A percentile compares a stretch with the other conserved stretches of the same genome.
Conservation (phyloP, 768 basidiomycete species). For the Phylloporus sp. region DNA sequence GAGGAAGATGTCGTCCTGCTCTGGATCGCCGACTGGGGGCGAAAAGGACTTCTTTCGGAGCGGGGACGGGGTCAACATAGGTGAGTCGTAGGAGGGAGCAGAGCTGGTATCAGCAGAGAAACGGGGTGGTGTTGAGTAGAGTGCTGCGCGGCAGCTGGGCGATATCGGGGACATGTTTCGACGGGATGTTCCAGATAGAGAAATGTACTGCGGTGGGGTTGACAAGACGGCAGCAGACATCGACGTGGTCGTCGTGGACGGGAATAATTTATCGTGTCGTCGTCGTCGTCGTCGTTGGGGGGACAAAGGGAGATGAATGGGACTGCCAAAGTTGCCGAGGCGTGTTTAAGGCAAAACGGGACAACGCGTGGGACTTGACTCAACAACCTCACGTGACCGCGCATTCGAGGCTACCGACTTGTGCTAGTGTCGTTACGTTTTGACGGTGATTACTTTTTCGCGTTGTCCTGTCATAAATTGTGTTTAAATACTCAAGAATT, state of each 20-base stretch:
- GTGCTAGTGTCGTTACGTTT: slow-evolving; percentile 1
- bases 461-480: background rate
- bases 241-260: slow-evolving; percentile 11
- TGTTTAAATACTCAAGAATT: background rate
- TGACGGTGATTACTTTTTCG: slow-evolving; percentile 2
- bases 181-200: slow-evolving; percentile 25
- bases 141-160: slow-evolving; percentile 31
- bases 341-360: slow-evolving; percentile 28
- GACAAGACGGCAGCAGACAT: slow-evolving; percentile 28
- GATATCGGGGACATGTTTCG: slow-evolving; percentile 31
- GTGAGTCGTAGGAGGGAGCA: slow-evolving; percentile 44
- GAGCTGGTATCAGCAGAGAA: slow-evolving; percentile 18
- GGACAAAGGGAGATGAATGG: slow-evolving; percentile 15
- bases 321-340: slow-evolving; percentile 14
- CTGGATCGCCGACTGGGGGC: slow-evolving; percentile 22
- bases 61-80: slow-evolving; percentile 65
- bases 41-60: slow-evolving; percentile 45
- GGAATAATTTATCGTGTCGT: slow-evolving; percentile 19
- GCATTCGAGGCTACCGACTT: slow-evolving; percentile 27
- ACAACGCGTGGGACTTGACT: slow-evolving; percentile 29
- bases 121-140: slow-evolving; percentile 34
- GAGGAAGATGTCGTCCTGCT: slow-evolving; percentile 50
- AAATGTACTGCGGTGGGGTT: slow-evolving; percentile 35
- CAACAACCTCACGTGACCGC: slow-evolving; percentile 35
- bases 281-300: slow-evolving; percentile 20